Conservation (phyloP, 805 yeast genomes). For the Maudiozyma saulgeensis region DNA sequence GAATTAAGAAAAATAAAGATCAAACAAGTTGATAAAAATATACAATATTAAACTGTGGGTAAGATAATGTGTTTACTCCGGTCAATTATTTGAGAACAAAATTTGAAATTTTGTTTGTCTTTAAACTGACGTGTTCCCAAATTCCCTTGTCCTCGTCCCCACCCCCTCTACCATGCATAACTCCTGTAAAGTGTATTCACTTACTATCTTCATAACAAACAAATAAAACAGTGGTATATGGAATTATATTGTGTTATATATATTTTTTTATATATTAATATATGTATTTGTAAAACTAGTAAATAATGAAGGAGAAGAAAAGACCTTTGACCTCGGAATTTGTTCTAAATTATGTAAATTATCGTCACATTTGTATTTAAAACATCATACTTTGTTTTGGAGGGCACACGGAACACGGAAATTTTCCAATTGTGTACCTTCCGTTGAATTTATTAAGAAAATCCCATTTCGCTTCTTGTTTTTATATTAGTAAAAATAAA, state of each 20-base stretch:
- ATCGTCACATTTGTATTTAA: no score
- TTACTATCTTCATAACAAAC: background rate
- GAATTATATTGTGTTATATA: background rate
- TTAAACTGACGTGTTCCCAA: no score
- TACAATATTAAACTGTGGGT: background rate
- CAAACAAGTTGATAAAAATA: background rate
- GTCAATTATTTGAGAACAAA: no score
- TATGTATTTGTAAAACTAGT: background rate
- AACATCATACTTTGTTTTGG: no score
- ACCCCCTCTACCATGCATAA: background rate
- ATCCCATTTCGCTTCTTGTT: background rate
- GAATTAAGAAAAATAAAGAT: conserved; percentile 20
- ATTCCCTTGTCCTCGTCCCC: no score
- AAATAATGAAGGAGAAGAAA: background rate
- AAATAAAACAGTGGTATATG: background rate
- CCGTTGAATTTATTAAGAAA: no score
- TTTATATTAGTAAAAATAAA: background rate
- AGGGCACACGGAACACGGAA: no score
- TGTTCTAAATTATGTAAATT: no score
- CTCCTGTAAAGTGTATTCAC: background rate
- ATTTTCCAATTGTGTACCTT: no score
- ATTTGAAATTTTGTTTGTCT: no score
- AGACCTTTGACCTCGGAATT: no score
- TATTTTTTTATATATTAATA: background rate
- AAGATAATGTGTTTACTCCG: background rate